Evolutionary conservation across 2,329 filamentous ascomycete species (phyloP).

Genomic region (Penicillium sp.): DNA sequence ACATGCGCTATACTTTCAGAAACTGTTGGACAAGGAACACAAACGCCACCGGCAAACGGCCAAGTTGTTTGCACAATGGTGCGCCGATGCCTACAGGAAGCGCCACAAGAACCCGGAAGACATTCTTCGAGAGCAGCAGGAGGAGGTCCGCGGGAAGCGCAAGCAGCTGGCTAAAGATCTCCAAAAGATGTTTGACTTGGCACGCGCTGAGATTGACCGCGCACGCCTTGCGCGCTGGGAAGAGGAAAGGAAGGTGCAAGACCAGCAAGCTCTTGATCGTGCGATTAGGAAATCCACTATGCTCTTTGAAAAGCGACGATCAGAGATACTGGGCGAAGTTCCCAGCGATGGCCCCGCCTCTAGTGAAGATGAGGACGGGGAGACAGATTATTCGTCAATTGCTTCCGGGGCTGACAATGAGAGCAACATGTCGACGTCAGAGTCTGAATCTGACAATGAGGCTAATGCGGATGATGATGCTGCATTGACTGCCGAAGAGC

Average conservation of each 20-base stretch:
- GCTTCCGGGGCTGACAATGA: slow-evolving; percentile 62
- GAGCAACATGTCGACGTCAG: slow-evolving; percentile 49
- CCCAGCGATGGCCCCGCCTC: slow-evolving; percentile 69
- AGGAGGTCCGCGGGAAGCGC: slow-evolving; percentile 65
- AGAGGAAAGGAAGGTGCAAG: slow-evolving; percentile 51
- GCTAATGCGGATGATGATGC: slow-evolving; percentile 44
- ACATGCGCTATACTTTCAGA: slow-evolving; percentile 76
- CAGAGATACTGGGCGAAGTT: slow-evolving; percentile 52
- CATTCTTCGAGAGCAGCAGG: slow-evolving; percentile 71
- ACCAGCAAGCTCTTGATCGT: slow-evolving; percentile 54
- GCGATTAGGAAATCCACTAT: slow-evolving; percentile 53
- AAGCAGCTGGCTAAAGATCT: slow-evolving; percentile 66
- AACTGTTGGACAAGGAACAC: slow-evolving; percentile 75
- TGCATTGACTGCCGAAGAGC: slow-evolving; percentile 46
- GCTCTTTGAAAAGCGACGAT: slow-evolving; percentile 47
- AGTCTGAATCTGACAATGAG: slow-evolving; percentile 43
- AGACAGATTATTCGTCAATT: slow-evolving; percentile 48
- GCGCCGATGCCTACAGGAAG: slow-evolving; percentile 43
- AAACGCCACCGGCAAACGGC: slow-evolving; percentile 72
- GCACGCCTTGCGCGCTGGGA: slow-evolving; percentile 58
- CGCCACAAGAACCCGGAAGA: slow-evolving; percentile 60
- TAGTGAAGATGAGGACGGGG: slow-evolving; percentile 49
- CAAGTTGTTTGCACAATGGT: slow-evolving; percentile 67
- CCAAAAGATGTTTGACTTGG: slow-evolving; percentile 59
- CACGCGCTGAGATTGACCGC: slow-evolving; percentile 57